phyloP scores from a whole-genome alignment of 768 basidiomycete genomes.

The Podaxis sp. region DNA sequence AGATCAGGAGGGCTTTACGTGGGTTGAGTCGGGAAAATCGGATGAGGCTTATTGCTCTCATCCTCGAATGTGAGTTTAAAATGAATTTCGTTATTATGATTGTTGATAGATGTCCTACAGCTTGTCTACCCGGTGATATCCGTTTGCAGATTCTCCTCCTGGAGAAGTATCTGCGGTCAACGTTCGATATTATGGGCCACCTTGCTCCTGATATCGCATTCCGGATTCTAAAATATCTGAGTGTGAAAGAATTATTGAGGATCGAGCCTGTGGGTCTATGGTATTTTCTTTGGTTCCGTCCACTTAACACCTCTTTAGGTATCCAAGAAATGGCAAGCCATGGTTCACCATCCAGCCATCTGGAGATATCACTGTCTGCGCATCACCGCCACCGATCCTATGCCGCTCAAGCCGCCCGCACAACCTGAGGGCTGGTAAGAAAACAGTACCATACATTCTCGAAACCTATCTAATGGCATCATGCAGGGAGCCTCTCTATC shows the following conservation, averaged over 20 bases:
- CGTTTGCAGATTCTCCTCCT: conserved; percentile 80
- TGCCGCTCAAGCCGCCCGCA: conserved; percentile 59
- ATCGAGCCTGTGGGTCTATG: conserved; percentile 49
- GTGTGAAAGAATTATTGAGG: conserved; percentile 60
- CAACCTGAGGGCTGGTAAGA: conserved; percentile 70
- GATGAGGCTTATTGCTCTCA: conserved; percentile 67
- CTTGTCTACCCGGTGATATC: conserved; percentile 83
- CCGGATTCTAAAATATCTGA: conserved; percentile 55
- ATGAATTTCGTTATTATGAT: conserved; percentile 8
- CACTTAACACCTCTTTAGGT: conserved; percentile 43
- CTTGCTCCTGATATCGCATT: conserved; percentile 67
- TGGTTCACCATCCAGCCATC: conserved; percentile 62
- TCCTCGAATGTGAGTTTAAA: conserved; percentile 52
- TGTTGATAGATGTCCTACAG: conserved; percentile 31
- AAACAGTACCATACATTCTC: background rate
- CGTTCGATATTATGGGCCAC: conserved; percentile 78
- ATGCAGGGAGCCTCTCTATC: conserved; percentile 61
- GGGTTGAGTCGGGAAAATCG: conserved; percentile 64
- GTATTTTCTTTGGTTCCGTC: background rate
- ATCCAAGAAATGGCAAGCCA: conserved; percentile 43
- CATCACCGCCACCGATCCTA: conserved; percentile 72
- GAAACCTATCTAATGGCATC: background rate
- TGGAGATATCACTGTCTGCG: conserved; percentile 78
- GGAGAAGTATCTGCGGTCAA: conserved; percentile 79
- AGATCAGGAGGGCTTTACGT: conserved; percentile 64